Evolutionary conservation across 1,284 basidiomycete species (phyloP).

Genomic region (Tilletia walkeri): DNA sequence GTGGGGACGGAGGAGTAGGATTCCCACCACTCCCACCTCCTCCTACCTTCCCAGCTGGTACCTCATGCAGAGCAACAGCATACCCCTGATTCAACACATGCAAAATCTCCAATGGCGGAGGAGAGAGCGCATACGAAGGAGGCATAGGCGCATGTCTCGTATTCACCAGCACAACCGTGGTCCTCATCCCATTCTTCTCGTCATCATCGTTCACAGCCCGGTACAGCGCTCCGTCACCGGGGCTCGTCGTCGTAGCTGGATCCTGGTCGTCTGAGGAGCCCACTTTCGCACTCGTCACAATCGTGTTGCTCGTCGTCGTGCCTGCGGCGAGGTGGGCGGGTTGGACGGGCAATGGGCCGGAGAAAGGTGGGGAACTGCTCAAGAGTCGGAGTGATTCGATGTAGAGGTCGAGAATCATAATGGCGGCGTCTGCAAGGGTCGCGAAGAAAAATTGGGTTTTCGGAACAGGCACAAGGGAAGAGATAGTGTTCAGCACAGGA

Average conservation of each 20-base stretch:
- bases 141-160: slow-evolving; percentile 1
- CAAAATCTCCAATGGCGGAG: slow-evolving; percentile 1
- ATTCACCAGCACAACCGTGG: slow-evolving; percentile 14
- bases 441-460: too few species aligned
- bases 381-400: slow-evolving; percentile 11
- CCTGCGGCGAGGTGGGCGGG: slow-evolving; percentile 9
- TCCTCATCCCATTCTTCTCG: background rate
- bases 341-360: slow-evolving; percentile 2
- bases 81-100: slow-evolving; percentile 9
- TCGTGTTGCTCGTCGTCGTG: background rate
- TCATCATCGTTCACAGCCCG: background rate
- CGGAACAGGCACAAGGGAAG: too few species aligned
- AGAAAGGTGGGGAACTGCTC: slow-evolving; percentile 13
- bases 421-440: slow-evolving; percentile 1
- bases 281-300: slow-evolving; percentile 1
- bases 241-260: background rate
- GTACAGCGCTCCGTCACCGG: background rate
- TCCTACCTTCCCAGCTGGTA: background rate
- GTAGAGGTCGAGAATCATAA: slow-evolving; percentile 13
- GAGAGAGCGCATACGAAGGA: slow-evolving; percentile 12
- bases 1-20: background rate
- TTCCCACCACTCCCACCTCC: background rate
- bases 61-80: background rate
- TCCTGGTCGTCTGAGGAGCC: too few species aligned
- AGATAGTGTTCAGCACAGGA: too few species aligned